Base-by-base conservation (phyloP, 371 early-diverging fungal genomes). In the Mucor ambiguus region DNA sequence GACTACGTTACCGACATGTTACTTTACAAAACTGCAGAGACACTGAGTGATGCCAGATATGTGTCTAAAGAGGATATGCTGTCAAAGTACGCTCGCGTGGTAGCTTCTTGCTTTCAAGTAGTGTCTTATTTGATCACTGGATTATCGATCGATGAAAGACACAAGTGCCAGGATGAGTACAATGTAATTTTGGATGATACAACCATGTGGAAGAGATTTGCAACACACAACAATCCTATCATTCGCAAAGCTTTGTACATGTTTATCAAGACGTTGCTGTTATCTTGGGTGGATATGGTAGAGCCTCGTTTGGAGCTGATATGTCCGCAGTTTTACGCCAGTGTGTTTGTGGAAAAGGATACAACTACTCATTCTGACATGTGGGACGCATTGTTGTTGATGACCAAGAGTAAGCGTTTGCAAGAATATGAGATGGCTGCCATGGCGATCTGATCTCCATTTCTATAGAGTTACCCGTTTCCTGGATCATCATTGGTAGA, bases 21-120 rank as follows among this genome's bases (percentile, higher is more conserved):
- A 14, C 66, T 88, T 7, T 72, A 73, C 32, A 89, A 90, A 62
- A 83, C 87, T 0, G 79, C 85, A 1, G 91, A 90, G 22, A 89
- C 87, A 2, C 46, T 89, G 24, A 89, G 90, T 78, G 91, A 89
- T 71, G 82, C 85, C 28, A 69, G 90, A 14, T 87, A 88, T 77
- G 86, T 81, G 12, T 79, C 87, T 8, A 79, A 81, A 60, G 89
- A 89, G 61, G 91, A 90, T 28, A 87, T 86, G 87, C 72, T 69
- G 3, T 70, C 87, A 20, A 87, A 89, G 38, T 89, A 85, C 63
- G 83, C 82, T 1, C 80, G 89, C 58, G 84, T 89, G 5, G 79
- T 89, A 1, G 69, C 87, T 0, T 77, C 84, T 29, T 74, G 85
- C 10, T 74, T 89, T 29, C 80, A 83, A 29, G 69, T 83, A 26